These are phyloP conservation scores for Suillus clintonianus DNA, from an alignment of 768 basidiomycete species.

Conservation along the genomic window DNA sequence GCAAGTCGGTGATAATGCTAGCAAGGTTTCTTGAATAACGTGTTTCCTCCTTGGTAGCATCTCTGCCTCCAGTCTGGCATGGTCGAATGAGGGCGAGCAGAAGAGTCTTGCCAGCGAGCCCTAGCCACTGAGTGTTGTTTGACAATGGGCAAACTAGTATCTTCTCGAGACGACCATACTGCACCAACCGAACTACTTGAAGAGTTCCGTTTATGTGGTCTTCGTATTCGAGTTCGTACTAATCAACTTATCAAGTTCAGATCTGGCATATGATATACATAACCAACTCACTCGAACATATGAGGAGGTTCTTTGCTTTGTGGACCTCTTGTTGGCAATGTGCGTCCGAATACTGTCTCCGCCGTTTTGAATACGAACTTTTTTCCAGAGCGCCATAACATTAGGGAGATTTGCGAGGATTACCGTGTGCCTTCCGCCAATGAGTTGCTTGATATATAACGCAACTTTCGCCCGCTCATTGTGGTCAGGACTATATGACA, in stretches of 20 bases:
- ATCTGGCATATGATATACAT: constrained; percentile 8
- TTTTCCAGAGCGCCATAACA: constrained; percentile 19
- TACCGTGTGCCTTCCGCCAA: neutral
- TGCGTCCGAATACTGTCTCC: constrained; percentile 24
- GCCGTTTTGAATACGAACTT: constrained; percentile 25
- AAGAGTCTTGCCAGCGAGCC: constrained; percentile 5
- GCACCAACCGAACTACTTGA: neutral
- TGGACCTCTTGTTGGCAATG: neutral
- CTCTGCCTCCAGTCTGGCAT: constrained; percentile 5
- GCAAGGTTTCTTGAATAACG: neutral
- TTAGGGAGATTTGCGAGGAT: neutral
- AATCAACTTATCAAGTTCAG: constrained; percentile 9
- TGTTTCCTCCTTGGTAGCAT: neutral
- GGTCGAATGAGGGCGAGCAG: constrained; percentile 18
- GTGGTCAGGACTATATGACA: neutral
- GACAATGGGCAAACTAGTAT: constrained; percentile 16
- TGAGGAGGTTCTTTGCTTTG: constrained; percentile 11
- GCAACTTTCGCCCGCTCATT: neutral
- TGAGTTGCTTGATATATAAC: neutral
- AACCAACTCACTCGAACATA: constrained; percentile 2
- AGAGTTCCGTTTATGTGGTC: neutral
- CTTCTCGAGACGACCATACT: constrained; percentile 18
- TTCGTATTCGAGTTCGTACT: constrained; percentile 1
- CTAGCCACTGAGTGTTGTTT: neutral
- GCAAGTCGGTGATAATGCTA: constrained; percentile 13